Conservation (phyloP, 1,284 basidiomycete species). For the Paramarasmius palmivorus region DNA sequence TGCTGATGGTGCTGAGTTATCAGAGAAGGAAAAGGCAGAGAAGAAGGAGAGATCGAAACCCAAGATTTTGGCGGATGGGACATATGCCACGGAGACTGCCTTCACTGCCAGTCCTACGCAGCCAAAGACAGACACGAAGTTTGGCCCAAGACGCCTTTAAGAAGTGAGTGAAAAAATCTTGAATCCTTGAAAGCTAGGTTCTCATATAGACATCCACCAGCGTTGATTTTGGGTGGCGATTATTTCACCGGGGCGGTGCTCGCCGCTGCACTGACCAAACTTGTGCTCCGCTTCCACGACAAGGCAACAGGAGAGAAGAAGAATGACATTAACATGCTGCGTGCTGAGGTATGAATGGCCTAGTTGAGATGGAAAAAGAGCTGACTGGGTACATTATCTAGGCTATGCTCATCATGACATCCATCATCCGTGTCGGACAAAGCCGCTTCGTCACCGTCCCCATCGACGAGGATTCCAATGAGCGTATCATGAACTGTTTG, state of each 20-base stretch:
- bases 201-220: constrained; percentile 33
- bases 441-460: constrained; percentile 81
- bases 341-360: constrained; percentile 74
- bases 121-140: constrained; percentile 79
- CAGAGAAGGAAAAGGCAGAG: constrained; percentile 42
- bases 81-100: constrained; percentile 96
- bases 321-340: constrained; percentile 68
- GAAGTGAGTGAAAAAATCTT: constrained; percentile 56
- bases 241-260: constrained; percentile 96
- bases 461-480: constrained; percentile 97
- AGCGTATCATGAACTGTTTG: constrained; percentile 96
- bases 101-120: constrained; percentile 74
- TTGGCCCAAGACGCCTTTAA: constrained; percentile 88
- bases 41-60: constrained; percentile 41
- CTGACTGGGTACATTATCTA: constrained; percentile 26
- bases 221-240: constrained; percentile 91
- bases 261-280: constrained; percentile 87
- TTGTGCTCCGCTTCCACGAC: constrained; percentile 83
- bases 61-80: constrained; percentile 91
- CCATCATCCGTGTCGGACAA: constrained; percentile 94
- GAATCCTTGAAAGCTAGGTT: constrained; percentile 5
- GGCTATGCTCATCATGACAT: constrained; percentile 99
- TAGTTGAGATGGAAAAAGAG: too few species aligned
- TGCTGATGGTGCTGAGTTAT: constrained; percentile 41
- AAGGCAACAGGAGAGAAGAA: constrained; percentile 48